A percentile compares a stretch with the other conserved stretches of the same genome.
These are phyloP conservation scores for Akanthomyces uredinophilus DNA, from an alignment of 2,329 filamentous ascomycete genomes.

Conservation along the genomic window DNA sequence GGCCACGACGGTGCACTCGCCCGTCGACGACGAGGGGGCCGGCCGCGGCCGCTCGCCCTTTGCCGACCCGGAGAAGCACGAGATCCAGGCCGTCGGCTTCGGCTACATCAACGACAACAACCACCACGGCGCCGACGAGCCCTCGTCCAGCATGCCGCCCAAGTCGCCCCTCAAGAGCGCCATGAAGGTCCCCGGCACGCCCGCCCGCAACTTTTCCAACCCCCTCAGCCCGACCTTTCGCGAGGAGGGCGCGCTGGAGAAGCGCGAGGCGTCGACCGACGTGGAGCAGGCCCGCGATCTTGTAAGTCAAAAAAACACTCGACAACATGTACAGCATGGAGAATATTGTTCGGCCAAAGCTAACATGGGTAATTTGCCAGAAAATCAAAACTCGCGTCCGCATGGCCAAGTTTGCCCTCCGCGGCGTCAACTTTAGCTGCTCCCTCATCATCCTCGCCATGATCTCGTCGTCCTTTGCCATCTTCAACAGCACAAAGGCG, in stretches of 20 bases:
- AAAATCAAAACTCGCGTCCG: conserved; percentile 89
- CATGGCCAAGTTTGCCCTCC: conserved; percentile 90
- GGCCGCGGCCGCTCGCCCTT: conserved; percentile 47
- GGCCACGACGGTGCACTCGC: conserved; percentile 73
- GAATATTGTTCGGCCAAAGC: too few species aligned
- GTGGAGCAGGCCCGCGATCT: conserved; percentile 83
- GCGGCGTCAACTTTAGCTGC: conserved; percentile 94
- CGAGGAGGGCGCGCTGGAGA: conserved; percentile 82
- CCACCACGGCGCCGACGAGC: conserved; percentile 50
- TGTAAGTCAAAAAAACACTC: conserved; percentile 51
- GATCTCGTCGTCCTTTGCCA: conserved; percentile 78
- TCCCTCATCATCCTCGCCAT: conserved; percentile 91
- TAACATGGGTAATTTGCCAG: conserved; percentile 41
- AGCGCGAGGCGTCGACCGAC: conserved; percentile 74
- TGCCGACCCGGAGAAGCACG: conserved; percentile 53
- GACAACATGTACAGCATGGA: too few species aligned
- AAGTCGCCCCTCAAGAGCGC: conserved; percentile 80
- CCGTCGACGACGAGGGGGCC: conserved; percentile 47
- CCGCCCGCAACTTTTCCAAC: conserved; percentile 66
- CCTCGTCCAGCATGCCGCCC: conserved; percentile 55
- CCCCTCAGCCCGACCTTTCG: conserved; percentile 86
- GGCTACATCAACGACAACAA: conserved; percentile 71
- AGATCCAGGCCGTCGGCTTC: conserved; percentile 85
- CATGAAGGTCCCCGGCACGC: conserved; percentile 79
- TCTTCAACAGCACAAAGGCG: conserved; percentile 82